These are phyloP conservation scores for Russula lepida DNA, from an alignment of 768 basidiomycete genomes.

Conservation along the genomic window DNA sequence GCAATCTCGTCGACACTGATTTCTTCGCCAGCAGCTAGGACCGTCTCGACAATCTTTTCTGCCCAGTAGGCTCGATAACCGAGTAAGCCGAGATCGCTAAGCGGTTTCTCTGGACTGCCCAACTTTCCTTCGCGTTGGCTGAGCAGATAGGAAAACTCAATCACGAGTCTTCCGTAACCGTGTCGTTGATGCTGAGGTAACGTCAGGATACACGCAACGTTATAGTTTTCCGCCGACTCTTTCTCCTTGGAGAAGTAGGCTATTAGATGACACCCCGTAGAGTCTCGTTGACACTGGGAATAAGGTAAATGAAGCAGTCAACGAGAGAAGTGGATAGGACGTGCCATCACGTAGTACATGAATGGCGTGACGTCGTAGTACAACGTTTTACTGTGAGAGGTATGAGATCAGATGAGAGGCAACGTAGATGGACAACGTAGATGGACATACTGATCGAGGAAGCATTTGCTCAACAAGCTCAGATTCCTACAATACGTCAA, in stretches of 20 bases:
- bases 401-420: conserved; percentile 3
- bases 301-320: neutral
- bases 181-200: conserved; percentile 96
- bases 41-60: conserved; percentile 87
- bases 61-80: conserved; percentile 96
- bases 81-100: conserved; percentile 88
- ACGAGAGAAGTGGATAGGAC: conserved; percentile 17
- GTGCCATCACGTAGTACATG: conserved; percentile 98
- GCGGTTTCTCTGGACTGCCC: conserved; percentile 95
- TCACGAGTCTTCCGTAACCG: conserved; percentile 90
- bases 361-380: conserved; percentile 99
- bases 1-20: conserved; percentile 96
- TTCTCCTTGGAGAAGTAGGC: conserved; percentile 99
- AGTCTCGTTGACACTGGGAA: conserved; percentile 70
- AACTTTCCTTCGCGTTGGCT: conserved; percentile 94
- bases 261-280: conserved; percentile 85
- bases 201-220: conserved; percentile 98
- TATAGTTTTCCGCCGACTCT: conserved; percentile 95
- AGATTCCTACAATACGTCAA: conserved; percentile 95
- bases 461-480: conserved; percentile 94
- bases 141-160: conserved; percentile 97
- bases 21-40: conserved; percentile 61
- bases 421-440: neutral
- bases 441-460: conserved; percentile 85
- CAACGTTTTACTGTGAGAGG: conserved; percentile 71